Conservation (phyloP, 352 stramenopile species). For the Globisporangium carolinianum region DNA sequence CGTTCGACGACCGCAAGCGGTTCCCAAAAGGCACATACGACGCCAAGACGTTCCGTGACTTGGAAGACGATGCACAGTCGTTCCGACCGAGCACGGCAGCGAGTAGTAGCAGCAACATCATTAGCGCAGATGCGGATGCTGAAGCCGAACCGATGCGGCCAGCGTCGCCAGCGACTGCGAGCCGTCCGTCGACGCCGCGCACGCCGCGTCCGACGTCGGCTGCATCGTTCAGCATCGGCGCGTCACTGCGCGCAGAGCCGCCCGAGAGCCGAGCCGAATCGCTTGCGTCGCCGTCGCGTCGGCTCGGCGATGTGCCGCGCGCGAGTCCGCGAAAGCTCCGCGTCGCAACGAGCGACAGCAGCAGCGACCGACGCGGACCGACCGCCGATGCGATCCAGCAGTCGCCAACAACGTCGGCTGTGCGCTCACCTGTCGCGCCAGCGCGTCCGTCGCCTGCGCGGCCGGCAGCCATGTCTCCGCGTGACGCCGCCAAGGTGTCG, state of each 20-base stretch:
- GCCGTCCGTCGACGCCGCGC: constrained; percentile 18
- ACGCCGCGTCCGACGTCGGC: constrained; percentile 9
- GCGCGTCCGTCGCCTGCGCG: background rate
- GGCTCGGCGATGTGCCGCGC: background rate
- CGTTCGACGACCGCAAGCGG: constrained; percentile 45
- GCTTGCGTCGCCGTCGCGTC: background rate
- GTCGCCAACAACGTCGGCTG: background rate
- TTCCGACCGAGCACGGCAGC: constrained; percentile 1
- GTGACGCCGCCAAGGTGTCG: constrained; percentile 1
- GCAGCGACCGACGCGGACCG: constrained; percentile 3
- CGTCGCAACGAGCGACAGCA: constrained; percentile 1
- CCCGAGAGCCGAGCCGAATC: background rate
- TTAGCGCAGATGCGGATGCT: background rate
- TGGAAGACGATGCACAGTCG: constrained; percentile 17
- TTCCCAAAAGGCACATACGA: constrained; percentile 47
- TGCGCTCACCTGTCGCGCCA: background rate
- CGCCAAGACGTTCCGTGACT: constrained; percentile 30
- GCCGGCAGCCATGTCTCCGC: constrained; percentile 6
- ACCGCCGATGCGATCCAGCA: constrained; percentile 1
- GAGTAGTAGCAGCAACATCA: background rate
- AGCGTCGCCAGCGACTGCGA: background rate
- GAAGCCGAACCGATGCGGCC: background rate
- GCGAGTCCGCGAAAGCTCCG: constrained; percentile 27
- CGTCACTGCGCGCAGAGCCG: background rate
- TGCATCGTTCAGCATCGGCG: background rate